Percentiles rank a stretch among this genome's conserved stretches.
Conservation (phyloP, 352 stramenopile genomes). For the Phytophthora citrophthora region DNA sequence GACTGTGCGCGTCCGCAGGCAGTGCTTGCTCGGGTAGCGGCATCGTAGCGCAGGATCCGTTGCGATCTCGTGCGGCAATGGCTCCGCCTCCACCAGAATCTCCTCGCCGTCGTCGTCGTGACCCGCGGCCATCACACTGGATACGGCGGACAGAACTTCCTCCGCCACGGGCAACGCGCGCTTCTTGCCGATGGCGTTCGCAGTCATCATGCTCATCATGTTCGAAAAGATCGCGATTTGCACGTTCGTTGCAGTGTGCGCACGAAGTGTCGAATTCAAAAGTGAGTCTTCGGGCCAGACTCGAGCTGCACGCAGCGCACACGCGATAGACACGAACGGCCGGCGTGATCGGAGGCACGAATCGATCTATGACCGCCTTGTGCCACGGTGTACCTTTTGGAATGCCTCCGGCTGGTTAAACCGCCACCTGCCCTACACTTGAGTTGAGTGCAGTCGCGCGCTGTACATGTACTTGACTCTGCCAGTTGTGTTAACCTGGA, state of each 20-base stretch:
- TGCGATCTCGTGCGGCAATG: constrained; percentile 47
- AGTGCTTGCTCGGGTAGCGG: constrained; percentile 62
- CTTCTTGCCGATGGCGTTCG: constrained; percentile 21
- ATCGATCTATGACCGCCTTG: constrained; percentile 15
- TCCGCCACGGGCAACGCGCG: constrained; percentile 3
- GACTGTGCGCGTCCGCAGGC: constrained; percentile 54
- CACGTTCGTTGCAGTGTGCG: neutral
- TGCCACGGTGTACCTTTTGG: constrained; percentile 17
- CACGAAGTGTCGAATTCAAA: constrained; percentile 29
- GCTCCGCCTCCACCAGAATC: constrained; percentile 41
- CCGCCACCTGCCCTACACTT: constrained; percentile 2
- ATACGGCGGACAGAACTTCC: neutral
- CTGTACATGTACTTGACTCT: neutral
- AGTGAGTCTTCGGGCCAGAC: constrained; percentile 11
- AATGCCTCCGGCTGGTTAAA: constrained; percentile 17
- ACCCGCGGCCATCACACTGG: constrained; percentile 9
- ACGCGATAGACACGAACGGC: constrained; percentile 17
- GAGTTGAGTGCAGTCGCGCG: neutral
- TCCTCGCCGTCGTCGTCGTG: constrained; percentile 41
- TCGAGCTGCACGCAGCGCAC: neutral
- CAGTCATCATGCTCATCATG: neutral
- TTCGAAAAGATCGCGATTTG: neutral
- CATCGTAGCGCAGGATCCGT: constrained; percentile 46
- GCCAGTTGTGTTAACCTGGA: neutral
- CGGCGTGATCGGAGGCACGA: constrained; percentile 20